A percentile compares a stretch with the other conserved stretches of the same genome.
Evolutionary conservation across 1,139 yeast species (phyloP).

Genomic region (Pichia norvegensis): DNA sequence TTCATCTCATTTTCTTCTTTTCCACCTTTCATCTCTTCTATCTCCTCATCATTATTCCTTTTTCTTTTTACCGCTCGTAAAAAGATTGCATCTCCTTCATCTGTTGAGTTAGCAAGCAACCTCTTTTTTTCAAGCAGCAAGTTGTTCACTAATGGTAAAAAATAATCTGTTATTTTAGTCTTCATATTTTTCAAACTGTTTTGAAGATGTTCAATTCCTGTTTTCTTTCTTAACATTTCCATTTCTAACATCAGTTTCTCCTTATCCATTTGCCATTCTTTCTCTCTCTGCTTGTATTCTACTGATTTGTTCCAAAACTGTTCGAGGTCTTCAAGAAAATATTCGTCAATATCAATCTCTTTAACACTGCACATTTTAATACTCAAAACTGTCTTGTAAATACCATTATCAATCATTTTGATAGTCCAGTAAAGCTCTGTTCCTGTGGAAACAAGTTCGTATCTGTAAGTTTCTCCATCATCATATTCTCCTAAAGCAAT

Average conservation of each 20-base stretch:
- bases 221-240: conserved; percentile 2
- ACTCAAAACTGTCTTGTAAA: conserved; percentile 3
- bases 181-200: conserved; percentile 6
- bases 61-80: conserved; percentile 3
- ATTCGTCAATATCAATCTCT: conserved; percentile 9
- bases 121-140: conserved; percentile 2
- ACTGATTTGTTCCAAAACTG: not conserved
- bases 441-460: not conserved
- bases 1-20: conserved; percentile 3
- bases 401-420: conserved; percentile 4
- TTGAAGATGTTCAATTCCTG: conserved; percentile 2
- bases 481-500: conserved; percentile 6
- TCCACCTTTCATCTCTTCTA: conserved; percentile 22
- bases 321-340: conserved; percentile 10
- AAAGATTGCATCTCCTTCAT: not conserved
- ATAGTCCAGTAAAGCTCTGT: conserved; percentile 1
- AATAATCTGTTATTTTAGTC: conserved; percentile 2
- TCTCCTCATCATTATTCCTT: conserved; percentile 9
- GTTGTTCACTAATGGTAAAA: conserved; percentile 8
- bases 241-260: not conserved
- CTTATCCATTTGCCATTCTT: conserved; percentile 2
- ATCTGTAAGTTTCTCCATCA: conserved; percentile 4
- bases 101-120: not conserved
- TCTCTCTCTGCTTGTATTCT: not conserved
- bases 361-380: not conserved